phyloP scores from a whole-genome alignment of 345 rosid genomes.

The Iberis pinnata region DNA sequence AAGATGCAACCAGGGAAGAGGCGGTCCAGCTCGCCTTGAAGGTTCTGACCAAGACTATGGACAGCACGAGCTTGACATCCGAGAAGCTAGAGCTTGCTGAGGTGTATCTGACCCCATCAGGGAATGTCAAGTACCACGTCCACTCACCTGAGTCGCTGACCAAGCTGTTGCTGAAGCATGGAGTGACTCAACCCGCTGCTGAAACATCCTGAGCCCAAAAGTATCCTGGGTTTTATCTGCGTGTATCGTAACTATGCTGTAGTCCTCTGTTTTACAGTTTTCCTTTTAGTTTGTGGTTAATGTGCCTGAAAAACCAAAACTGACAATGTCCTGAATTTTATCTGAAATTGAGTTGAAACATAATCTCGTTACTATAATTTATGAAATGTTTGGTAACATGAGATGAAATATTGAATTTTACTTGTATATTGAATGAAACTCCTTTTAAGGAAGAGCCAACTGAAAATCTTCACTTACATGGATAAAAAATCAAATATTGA shows the following conservation, averaged over 20 bases:
- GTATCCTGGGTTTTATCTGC: not conserved
- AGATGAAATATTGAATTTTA: too few relatives aligned
- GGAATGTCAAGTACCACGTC: slow-evolving; percentile 77
- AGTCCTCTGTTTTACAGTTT: not conserved
- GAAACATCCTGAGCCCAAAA: slow-evolving; percentile 3
- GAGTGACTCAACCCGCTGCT: slow-evolving; percentile 16
- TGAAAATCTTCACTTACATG: too few relatives aligned
- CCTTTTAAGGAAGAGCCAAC: too few relatives aligned
- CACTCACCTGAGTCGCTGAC: slow-evolving; percentile 60
- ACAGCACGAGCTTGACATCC: slow-evolving; percentile 81
- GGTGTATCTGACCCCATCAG: slow-evolving; percentile 61
- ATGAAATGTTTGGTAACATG: too few relatives aligned
- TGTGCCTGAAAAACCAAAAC: slow-evolving; percentile 5
- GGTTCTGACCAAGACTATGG: slow-evolving; percentile 92
- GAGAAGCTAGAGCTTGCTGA: slow-evolving; percentile 87
- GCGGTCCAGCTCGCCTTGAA: slow-evolving; percentile 76
- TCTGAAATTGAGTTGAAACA: slow-evolving; percentile 13
- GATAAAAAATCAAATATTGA: too few relatives aligned
- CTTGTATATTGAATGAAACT: too few relatives aligned
- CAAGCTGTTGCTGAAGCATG: slow-evolving; percentile 39
- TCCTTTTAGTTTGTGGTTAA: slow-evolving; percentile 10
- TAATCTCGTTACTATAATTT: not conserved
- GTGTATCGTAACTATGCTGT: not conserved
- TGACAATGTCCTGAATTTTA: slow-evolving; percentile 19
- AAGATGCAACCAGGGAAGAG: slow-evolving; percentile 41